phyloP scores from a whole-genome alignment of 148 eudicot genomes.

The Chenopodium formosanum region DNA sequence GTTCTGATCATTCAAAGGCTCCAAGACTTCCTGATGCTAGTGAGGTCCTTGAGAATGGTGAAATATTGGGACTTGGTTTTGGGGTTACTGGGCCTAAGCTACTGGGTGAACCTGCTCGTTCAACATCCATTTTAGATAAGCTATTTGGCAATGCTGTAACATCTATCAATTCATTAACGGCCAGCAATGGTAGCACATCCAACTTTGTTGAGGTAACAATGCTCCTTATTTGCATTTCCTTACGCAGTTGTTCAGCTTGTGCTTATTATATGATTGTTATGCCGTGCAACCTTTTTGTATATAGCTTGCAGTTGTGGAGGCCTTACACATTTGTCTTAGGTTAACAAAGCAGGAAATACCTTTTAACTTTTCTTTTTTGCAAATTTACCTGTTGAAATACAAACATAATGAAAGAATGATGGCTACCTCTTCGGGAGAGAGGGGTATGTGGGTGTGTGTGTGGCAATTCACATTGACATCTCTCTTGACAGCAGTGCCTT shows the following conservation, averaged over 20 bases:
- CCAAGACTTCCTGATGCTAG: slow-evolving; percentile 39
- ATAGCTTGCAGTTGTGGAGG: not conserved
- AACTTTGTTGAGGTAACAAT: slow-evolving; percentile 50
- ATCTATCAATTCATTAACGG: slow-evolving; percentile 28
- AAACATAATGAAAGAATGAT: not conserved
- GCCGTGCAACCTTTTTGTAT: not conserved
- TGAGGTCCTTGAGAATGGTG: slow-evolving; percentile 41
- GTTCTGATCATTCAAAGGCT: slow-evolving; percentile 23
- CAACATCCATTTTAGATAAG: slow-evolving; percentile 68
- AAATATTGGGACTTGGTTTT: slow-evolving; percentile 36
- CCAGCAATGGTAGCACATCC: slow-evolving; percentile 29
- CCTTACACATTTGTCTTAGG: not conserved
- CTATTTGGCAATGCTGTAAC: slow-evolving; percentile 60
- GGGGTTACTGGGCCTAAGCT: slow-evolving; percentile 38
- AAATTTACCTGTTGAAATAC: not conserved
- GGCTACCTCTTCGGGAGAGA: too few relatives aligned
- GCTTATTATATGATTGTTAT: not conserved
- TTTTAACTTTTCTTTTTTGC: not conserved
- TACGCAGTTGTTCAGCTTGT: not conserved
- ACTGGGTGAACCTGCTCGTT: slow-evolving; percentile 40
- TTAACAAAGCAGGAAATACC: not conserved
- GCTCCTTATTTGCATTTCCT: slow-evolving; percentile 8
- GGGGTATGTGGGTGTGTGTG: too few relatives aligned
- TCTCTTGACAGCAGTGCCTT: not conserved
- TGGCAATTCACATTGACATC: not conserved